These are phyloP conservation scores for Krasilnikovozyma curviuscula DNA, from an alignment of 768 basidiomycete genomes.

Conservation along the genomic window DNA sequence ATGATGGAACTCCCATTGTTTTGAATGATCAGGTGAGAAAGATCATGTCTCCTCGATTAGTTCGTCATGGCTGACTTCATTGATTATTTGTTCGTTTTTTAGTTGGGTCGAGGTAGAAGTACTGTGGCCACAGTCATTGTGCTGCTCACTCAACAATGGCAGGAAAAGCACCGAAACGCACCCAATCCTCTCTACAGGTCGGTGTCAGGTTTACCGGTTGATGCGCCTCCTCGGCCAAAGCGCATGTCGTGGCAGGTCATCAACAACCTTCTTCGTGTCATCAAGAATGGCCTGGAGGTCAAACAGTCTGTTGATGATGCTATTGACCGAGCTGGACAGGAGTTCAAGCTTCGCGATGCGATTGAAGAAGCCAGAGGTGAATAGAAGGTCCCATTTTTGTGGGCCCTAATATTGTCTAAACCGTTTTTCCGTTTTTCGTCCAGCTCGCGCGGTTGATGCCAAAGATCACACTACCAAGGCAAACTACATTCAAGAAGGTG, in stretches of 20 bases:
- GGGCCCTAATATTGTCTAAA: neutral
- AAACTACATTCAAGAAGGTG: conserved; percentile 51
- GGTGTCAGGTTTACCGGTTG: conserved; percentile 13
- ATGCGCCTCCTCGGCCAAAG: conserved; percentile 24
- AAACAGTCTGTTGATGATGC: conserved; percentile 63
- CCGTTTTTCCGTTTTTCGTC: neutral
- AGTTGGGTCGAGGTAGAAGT: conserved; percentile 65
- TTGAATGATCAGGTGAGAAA: conserved; percentile 61
- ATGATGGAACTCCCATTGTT: conserved; percentile 48
- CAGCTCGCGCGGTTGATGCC: conserved; percentile 45
- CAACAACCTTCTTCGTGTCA: conserved; percentile 70
- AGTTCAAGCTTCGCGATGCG: conserved; percentile 67
- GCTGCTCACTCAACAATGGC: conserved; percentile 66
- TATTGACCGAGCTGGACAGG: conserved; percentile 6
- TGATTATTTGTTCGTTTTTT: neutral
- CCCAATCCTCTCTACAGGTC: neutral
- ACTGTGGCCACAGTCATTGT: conserved; percentile 78
- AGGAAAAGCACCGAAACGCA: conserved; percentile 22
- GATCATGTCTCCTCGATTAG: neutral
- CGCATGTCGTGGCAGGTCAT: conserved; percentile 67
- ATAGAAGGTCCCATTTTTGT: conserved; percentile 17
- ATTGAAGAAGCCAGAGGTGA: conserved; percentile 55
- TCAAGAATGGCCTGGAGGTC: conserved; percentile 66
- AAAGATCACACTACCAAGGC: conserved; percentile 51
- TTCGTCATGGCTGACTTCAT: neutral